A percentile compares a stretch with the other conserved stretches of the same genome.
These are phyloP conservation scores for Talaromyces proteolyticus DNA, from an alignment of 495 filamentous ascomycete genomes.

Conservation along the genomic window DNA sequence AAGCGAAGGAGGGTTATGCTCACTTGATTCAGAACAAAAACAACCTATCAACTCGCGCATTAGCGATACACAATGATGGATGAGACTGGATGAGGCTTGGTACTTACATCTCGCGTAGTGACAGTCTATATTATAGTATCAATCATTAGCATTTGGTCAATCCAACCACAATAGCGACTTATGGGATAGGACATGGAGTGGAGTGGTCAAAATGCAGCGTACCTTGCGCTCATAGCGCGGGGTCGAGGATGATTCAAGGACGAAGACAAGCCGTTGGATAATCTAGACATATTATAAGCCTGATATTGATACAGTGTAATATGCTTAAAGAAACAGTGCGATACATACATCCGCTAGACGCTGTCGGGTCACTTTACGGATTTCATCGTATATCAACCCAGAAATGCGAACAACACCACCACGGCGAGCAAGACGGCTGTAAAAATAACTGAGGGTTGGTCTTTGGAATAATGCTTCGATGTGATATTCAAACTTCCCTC, in stretches of 20 bases:
- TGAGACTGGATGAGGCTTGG: not conserved
- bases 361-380: conserved; percentile 45
- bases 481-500: not conserved
- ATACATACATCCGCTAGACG: conserved; percentile 46
- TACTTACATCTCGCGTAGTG: conserved; percentile 57
- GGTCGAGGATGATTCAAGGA: not conserved
- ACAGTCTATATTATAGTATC: conserved; percentile 28
- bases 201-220: not conserved
- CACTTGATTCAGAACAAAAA: conserved; percentile 49
- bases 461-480: not conserved
- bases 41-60: conserved; percentile 41
- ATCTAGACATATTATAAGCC: conserved; percentile 17
- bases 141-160: conserved; percentile 1
- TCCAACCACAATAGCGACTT: too few relatives aligned
- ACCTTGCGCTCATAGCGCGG: conserved; percentile 12
- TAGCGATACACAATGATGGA: not conserved
- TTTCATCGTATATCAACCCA: conserved; percentile 62
- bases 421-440: conserved; percentile 69
- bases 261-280: conserved; percentile 7
- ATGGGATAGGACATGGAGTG: not conserved
- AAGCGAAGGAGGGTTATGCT: conserved; percentile 7
- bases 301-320: too few relatives aligned
- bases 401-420: conserved; percentile 76
- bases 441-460: too few relatives aligned
- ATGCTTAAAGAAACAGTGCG: not conserved